Conservation (phyloP, 164 flowering plant species). For the Piper betle region DNA sequence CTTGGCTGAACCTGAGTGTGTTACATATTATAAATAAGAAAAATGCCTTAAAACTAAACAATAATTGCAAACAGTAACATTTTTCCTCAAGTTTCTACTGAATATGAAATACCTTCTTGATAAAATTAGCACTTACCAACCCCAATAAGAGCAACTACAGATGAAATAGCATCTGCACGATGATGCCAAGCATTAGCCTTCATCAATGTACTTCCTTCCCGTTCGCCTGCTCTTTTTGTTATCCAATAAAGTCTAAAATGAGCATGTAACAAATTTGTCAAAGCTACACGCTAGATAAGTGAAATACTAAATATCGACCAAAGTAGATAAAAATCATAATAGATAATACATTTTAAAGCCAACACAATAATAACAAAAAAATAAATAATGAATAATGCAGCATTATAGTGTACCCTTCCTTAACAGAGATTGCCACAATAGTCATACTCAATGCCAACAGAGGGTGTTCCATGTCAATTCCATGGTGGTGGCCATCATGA, state of each 20-base stretch:
- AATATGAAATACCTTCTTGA: neutral
- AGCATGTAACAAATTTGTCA: neutral
- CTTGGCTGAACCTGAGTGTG: no score
- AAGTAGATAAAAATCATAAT: no score
- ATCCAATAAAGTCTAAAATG: constrained; percentile 61
- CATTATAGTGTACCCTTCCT: constrained; percentile 62
- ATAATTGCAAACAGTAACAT: neutral
- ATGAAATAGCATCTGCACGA: constrained; percentile 92
- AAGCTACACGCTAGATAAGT: neutral
- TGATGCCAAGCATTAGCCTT: constrained; percentile 99
- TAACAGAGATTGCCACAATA: constrained; percentile 51
- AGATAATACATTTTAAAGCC: no score
- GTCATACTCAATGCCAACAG: constrained; percentile 78
- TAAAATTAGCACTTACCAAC: constrained; percentile 52
- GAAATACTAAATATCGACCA: neutral
- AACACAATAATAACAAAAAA: no score
- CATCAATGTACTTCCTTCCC: constrained; percentile 80
- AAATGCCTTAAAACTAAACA: neutral
- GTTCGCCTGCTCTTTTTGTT: constrained; percentile 89
- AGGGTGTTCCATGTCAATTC: constrained; percentile 82
- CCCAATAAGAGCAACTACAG: constrained; percentile 88
- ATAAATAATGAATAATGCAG: neutral
- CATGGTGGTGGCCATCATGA: constrained; percentile 68
- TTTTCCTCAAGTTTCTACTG: neutral
- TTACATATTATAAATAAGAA: no score